A percentile compares a stretch with the other conserved stretches of the same genome.
These are phyloP conservation scores for Urtica urens DNA, from an alignment of 306 rosid species.

Conservation along the genomic window DNA sequence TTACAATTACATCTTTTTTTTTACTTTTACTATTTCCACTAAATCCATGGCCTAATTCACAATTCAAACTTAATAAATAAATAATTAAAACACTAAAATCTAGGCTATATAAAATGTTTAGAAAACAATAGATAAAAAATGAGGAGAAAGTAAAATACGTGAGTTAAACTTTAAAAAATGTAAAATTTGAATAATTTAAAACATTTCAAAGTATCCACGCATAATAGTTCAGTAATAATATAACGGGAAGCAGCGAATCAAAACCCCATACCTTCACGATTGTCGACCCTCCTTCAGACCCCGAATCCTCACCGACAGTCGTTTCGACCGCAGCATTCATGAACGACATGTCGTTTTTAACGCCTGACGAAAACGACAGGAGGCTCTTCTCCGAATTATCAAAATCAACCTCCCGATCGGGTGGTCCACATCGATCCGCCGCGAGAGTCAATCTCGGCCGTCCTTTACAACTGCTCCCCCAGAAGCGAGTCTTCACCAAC, in stretches of 20 bases:
- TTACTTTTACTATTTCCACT: neutral
- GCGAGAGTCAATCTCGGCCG: constrained; percentile 27
- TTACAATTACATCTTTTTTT: neutral
- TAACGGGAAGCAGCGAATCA: too few species aligned
- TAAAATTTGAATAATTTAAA: too few species aligned
- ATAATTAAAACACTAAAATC: too few species aligned
- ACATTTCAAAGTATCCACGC: too few species aligned
- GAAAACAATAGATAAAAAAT: too few species aligned
- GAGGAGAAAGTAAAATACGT: too few species aligned
- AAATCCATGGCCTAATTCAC: too few species aligned
- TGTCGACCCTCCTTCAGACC: neutral
- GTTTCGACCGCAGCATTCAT: constrained; percentile 10
- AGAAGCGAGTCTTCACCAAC: constrained; percentile 35
- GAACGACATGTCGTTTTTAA: neutral
- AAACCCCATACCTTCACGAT: constrained; percentile 34
- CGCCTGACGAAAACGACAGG: constrained; percentile 15
- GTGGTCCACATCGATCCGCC: constrained; percentile 16
- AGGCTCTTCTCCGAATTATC: constrained; percentile 12
- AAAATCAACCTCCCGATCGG: constrained; percentile 16
- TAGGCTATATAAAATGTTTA: too few species aligned
- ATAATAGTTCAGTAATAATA: too few species aligned
- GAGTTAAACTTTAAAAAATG: too few species aligned
- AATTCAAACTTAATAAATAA: too few species aligned
- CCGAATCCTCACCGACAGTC: constrained; percentile 26
- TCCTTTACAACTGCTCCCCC: constrained; percentile 26